These are phyloP conservation scores for Xerophyta viscosa DNA, from an alignment of 106 monocot genomes.

Conservation along the genomic window DNA sequence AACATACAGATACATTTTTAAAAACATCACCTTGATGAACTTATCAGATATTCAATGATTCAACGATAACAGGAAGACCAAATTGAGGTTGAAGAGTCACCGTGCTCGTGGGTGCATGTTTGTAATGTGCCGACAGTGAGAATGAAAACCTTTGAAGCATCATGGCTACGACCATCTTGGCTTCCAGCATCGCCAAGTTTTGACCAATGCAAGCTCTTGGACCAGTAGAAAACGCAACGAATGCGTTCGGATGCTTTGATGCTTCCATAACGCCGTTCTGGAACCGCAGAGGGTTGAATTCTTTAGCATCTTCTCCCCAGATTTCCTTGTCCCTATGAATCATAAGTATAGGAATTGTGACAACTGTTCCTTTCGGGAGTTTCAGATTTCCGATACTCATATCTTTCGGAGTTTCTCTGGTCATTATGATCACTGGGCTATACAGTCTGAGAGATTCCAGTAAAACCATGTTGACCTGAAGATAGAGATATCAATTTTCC, in stretches of 20 bases:
- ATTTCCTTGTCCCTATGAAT: slow-evolving; percentile 36
- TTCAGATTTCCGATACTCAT: slow-evolving; percentile 1
- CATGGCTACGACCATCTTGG: slow-evolving; percentile 12
- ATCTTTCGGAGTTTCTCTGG: not conserved
- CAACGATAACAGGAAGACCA: slow-evolving; percentile 8
- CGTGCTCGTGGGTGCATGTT: slow-evolving; percentile 8
- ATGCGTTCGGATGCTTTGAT: slow-evolving; percentile 39
- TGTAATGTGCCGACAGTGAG: slow-evolving; percentile 9
- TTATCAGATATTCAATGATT: not conserved
- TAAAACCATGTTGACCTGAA: slow-evolving; percentile 38
- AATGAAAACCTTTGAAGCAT: slow-evolving; percentile 18
- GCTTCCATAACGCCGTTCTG: slow-evolving; percentile 17
- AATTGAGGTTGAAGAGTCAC: slow-evolving; percentile 11
- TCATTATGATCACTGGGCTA: slow-evolving; percentile 6
- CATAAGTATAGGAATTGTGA: slow-evolving; percentile 21
- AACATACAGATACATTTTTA: no score
- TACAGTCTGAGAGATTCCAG: slow-evolving; percentile 53
- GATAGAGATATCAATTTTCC: not conserved
- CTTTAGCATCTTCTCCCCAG: slow-evolving; percentile 41
- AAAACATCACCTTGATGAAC: no score
- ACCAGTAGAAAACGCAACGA: slow-evolving; percentile 46
- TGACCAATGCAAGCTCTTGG: slow-evolving; percentile 20
- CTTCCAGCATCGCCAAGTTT: slow-evolving; percentile 12
- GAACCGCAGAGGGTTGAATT: slow-evolving; percentile 54
- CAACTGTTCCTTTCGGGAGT: slow-evolving; percentile 16